A percentile compares a stretch with the other conserved stretches of the same genome.
phyloP scores from a whole-genome alignment of 768 basidiomycete species.

The Suillus sp. region DNA sequence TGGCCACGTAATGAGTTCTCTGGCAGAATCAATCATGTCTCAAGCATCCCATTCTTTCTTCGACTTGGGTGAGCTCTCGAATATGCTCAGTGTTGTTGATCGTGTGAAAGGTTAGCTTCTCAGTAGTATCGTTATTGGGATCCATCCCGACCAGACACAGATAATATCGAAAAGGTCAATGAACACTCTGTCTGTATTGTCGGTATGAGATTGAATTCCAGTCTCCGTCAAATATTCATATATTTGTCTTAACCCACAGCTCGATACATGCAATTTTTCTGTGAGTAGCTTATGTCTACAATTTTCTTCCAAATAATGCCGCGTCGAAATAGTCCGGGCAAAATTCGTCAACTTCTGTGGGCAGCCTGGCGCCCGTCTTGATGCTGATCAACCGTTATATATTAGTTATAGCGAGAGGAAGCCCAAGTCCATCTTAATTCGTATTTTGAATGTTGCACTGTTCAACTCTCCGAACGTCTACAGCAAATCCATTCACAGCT shows the following conservation, averaged over 20 bases:
- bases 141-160: conserved; percentile 6
- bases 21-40: conserved; percentile 42
- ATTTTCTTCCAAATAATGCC: not conserved
- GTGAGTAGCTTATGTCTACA: conserved; percentile 1
- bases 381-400: conserved; percentile 29
- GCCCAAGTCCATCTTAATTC: not conserved
- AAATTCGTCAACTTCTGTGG: conserved; percentile 41
- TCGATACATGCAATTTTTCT: conserved; percentile 11
- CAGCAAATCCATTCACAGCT: conserved; percentile 39
- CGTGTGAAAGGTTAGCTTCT: conserved; percentile 35
- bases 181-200: conserved; percentile 14
- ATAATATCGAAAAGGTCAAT: conserved; percentile 4
- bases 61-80: conserved; percentile 36
- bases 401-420: not conserved
- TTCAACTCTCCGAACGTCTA: conserved; percentile 51
- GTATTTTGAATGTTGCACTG: conserved; percentile 28
- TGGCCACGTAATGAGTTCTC: not conserved
- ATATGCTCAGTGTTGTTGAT: conserved; percentile 35
- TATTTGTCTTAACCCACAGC: conserved; percentile 5
- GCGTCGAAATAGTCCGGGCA: conserved; percentile 23
- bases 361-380: conserved; percentile 38
- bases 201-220: conserved; percentile 4
- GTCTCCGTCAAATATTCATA: not conserved
- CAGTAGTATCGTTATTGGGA: not conserved
- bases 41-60: conserved; percentile 41